These are phyloP conservation scores for Hyphodiscus hymeniophilus DNA, from an alignment of 495 filamentous ascomycete genomes.

Conservation along the genomic window DNA sequence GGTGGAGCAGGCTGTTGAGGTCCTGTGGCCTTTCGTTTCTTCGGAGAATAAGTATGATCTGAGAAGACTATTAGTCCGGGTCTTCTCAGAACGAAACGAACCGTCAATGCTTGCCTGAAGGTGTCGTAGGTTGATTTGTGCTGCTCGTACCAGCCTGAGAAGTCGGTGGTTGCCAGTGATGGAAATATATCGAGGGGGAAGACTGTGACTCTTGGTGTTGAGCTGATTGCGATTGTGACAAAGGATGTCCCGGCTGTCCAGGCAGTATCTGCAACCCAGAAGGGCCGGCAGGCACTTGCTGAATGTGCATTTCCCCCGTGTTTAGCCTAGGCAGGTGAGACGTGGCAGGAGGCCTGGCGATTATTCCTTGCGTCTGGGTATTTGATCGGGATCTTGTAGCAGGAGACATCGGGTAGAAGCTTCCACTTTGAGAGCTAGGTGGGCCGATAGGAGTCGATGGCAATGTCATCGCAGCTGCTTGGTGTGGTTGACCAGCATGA, in stretches of 20 bases:
- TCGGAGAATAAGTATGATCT: constrained; percentile 51
- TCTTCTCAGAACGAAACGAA: constrained; percentile 20
- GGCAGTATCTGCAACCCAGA: constrained; percentile 30
- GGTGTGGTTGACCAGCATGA: constrained; percentile 22
- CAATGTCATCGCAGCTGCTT: constrained; percentile 26
- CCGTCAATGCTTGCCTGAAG: constrained; percentile 58
- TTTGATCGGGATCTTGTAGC: constrained; percentile 24
- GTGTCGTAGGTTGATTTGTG: constrained; percentile 53
- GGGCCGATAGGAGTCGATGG: constrained; percentile 21
- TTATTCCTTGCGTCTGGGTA: constrained; percentile 20
- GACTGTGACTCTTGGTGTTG: constrained; percentile 46
- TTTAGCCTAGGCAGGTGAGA: constrained; percentile 43
- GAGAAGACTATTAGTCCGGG: constrained; percentile 38
- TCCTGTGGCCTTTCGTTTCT: constrained; percentile 65
- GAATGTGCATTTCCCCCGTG: constrained; percentile 47
- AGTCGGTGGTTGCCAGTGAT: constrained; percentile 81
- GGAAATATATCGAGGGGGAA: constrained; percentile 74
- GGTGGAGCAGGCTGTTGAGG: constrained; percentile 50
- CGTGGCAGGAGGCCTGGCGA: constrained; percentile 26
- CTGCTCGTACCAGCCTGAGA: constrained; percentile 44
- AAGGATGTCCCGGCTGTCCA: constrained; percentile 28
- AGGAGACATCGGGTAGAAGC: constrained; percentile 28
- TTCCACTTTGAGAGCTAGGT: constrained; percentile 11
- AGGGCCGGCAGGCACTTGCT: constrained; percentile 35
- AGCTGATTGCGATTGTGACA: constrained; percentile 43